Evolutionary conservation across 345 rosid genomes (phyloP).

Genomic region (Arabidopsis thaliana): DNA sequence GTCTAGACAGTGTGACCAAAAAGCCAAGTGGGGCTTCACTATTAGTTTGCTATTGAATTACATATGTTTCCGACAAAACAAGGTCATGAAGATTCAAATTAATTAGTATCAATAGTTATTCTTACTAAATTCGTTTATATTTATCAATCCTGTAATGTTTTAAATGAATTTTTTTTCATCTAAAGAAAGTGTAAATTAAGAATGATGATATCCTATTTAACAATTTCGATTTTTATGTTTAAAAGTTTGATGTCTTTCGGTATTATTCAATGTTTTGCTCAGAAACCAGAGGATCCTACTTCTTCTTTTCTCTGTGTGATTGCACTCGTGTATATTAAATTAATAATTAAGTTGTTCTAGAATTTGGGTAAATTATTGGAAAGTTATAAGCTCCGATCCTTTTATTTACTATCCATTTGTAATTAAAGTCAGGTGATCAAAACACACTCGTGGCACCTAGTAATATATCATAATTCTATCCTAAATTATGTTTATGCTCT

Average conservation of each 20-base stretch:
- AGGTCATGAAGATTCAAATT: conserved; percentile 23
- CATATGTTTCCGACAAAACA: background rate
- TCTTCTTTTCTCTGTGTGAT: background rate
- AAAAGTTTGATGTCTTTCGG: background rate
- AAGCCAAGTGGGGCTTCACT: conserved; percentile 42
- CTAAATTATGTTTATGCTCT: conserved; percentile 35
- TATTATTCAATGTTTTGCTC: background rate
- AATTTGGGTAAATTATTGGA: conserved; percentile 19
- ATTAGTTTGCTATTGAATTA: conserved; percentile 27
- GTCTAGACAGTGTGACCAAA: conserved; percentile 31
- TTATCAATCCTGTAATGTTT: background rate
- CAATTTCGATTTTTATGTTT: background rate
- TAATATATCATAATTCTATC: conserved; percentile 15
- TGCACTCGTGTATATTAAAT: conserved; percentile 30
- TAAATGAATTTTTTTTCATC: background rate
- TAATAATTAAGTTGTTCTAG: conserved; percentile 20
- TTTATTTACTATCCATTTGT: conserved; percentile 8
- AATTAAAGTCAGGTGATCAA: conserved; percentile 51
- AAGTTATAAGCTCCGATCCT: conserved; percentile 31
- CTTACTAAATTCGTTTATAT: background rate
- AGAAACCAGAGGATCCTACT: background rate
- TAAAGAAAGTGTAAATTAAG: background rate
- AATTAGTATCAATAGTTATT: background rate
- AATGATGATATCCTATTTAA: background rate
- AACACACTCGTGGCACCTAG: conserved; percentile 49